phyloP scores from a whole-genome alignment of 148 eudicot species.

The Chenopodium berlandieri region DNA sequence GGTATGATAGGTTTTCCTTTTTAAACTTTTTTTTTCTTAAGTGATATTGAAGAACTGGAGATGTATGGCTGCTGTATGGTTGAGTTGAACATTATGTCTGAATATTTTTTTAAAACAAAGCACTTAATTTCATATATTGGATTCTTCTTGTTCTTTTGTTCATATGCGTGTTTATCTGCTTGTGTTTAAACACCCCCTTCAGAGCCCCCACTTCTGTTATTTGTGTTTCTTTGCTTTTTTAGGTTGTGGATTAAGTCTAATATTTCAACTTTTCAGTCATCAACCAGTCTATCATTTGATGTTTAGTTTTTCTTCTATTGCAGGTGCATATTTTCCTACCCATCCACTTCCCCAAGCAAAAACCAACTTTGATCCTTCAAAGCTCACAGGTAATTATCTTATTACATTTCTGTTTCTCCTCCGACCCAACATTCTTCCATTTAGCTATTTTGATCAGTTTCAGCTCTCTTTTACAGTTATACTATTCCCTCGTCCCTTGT shows the following conservation, averaged over 20 bases:
- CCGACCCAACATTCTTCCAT: neutral
- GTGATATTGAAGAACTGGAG: neutral
- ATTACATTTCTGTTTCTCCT: neutral
- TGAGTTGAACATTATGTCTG: neutral
- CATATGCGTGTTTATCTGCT: conserved; percentile 2
- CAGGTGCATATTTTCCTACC: conserved; percentile 84
- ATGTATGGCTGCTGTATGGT: neutral
- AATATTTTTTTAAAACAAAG: neutral
- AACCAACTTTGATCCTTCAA: conserved; percentile 70
- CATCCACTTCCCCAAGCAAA: conserved; percentile 79
- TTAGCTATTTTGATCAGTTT: neutral
- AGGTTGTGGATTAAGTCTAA: neutral
- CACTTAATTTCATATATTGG: neutral
- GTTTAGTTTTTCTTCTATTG: conserved; percentile 5
- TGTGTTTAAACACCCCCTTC: neutral
- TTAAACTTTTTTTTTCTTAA: neutral
- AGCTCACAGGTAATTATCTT: conserved; percentile 64
- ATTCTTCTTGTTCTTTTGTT: neutral
- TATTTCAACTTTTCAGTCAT: neutral
- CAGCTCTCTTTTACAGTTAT: neutral
- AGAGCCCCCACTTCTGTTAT: neutral
- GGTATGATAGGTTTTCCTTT: conserved; percentile 43
- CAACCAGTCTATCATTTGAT: neutral
- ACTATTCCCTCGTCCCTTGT: neutral
- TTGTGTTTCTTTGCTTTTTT: neutral